Conservation (phyloP, 169 alveolate species). For the Eimeria acervulina region DNA sequence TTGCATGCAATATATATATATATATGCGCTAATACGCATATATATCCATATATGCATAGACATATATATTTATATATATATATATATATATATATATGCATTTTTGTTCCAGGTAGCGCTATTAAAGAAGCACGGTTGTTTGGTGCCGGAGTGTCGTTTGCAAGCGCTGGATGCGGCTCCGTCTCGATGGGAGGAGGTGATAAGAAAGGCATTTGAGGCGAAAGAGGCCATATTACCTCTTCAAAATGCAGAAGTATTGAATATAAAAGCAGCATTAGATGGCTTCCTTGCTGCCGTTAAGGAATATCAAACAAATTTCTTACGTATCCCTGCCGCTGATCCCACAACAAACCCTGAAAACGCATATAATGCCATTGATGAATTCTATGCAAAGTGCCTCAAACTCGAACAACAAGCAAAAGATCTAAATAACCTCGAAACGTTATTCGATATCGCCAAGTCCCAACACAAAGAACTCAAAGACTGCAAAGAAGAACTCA, state of each 20-base stretch:
- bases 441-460: slow-evolving; percentile 95
- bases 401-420: slow-evolving; percentile 92
- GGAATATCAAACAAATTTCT: slow-evolving; percentile 91
- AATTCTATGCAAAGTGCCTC: slow-evolving; percentile 88
- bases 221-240: slow-evolving; percentile 93
- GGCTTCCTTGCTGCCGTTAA: slow-evolving; percentile 90
- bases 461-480: slow-evolving; percentile 94
- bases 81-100: too few relatives aligned
- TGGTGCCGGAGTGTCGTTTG: slow-evolving; percentile 91
- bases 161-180: slow-evolving; percentile 93
- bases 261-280: slow-evolving; percentile 91
- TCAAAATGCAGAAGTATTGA: slow-evolving; percentile 91
- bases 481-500: slow-evolving; percentile 93
- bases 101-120: slow-evolving; percentile 63
- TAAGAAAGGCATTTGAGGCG: slow-evolving; percentile 93
- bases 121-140: slow-evolving; percentile 74
- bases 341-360: slow-evolving; percentile 77
- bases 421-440: slow-evolving; percentile 95
- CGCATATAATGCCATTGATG: slow-evolving; percentile 87
- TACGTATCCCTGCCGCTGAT: slow-evolving; percentile 88
- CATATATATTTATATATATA: too few relatives aligned
- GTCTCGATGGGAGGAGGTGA: slow-evolving; percentile 93
- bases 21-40: too few relatives aligned
- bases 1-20: too few relatives aligned
- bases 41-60: not conserved